These are phyloP conservation scores for Amphirosellinia nigrospora DNA, from an alignment of 495 filamentous ascomycete species.

Conservation along the genomic window DNA sequence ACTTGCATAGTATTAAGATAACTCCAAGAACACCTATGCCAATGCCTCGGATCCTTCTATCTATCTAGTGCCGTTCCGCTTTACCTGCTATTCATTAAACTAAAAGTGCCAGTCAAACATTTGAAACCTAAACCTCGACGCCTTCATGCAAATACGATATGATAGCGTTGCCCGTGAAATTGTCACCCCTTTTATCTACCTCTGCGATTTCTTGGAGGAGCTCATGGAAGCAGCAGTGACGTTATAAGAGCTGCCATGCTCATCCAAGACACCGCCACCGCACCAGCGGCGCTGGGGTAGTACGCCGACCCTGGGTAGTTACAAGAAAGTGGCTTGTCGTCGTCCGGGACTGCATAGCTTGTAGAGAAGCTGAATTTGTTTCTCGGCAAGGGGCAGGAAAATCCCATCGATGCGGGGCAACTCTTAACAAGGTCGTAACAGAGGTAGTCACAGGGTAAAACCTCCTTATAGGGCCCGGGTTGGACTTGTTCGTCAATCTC, in stretches of 20 bases:
- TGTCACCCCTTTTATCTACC: background rate
- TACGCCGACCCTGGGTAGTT: conserved; percentile 56
- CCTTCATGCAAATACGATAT: conserved; percentile 23
- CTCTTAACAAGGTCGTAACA: conserved; percentile 83
- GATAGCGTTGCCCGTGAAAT: conserved; percentile 17
- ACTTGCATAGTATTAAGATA: conserved; percentile 14
- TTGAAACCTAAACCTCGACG: conserved; percentile 23
- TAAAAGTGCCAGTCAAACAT: conserved; percentile 8
- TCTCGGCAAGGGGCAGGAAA: conserved; percentile 71
- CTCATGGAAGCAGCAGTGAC: conserved; percentile 31
- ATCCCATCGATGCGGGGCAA: conserved; percentile 81
- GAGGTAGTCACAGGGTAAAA: conserved; percentile 82
- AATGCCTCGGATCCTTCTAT: conserved; percentile 26
- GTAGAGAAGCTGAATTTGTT: conserved; percentile 56
- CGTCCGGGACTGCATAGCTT: conserved; percentile 65
- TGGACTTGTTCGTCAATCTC: conserved; percentile 71
- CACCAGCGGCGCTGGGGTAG: conserved; percentile 34
- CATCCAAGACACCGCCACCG: conserved; percentile 28
- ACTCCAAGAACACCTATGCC: conserved; percentile 28
- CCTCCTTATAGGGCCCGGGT: conserved; percentile 92
- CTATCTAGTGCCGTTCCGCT: conserved; percentile 24
- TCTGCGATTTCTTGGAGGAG: background rate
- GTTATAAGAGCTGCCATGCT: conserved; percentile 26
- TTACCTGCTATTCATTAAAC: conserved; percentile 14
- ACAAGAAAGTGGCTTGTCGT: conserved; percentile 38